These are phyloP conservation scores for Arabidopsis thaliana DNA, from an alignment of 345 rosid species.

Conservation along the genomic window DNA sequence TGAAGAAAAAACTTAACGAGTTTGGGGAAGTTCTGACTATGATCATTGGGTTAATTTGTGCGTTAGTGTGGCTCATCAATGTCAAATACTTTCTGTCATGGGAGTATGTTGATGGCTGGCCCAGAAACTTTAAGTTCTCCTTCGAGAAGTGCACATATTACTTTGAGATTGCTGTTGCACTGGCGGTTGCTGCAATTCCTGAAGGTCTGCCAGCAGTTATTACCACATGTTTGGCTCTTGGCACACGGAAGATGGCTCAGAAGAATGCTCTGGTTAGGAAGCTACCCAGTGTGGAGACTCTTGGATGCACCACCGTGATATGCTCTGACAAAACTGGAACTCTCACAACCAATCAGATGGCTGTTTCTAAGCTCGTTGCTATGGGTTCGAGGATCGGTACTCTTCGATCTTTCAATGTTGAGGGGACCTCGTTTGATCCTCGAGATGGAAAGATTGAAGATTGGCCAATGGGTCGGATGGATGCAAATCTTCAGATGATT, in stretches of 20 bases:
- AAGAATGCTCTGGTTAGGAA: conserved; percentile 93
- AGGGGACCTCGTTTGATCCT: conserved; percentile 84
- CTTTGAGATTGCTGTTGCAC: conserved; percentile 96
- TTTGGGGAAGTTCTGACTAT: conserved; percentile 82
- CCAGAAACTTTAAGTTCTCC: conserved; percentile 81
- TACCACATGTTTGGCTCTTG: conserved; percentile 92
- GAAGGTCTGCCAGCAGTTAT: conserved; percentile 97
- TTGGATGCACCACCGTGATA: conserved; percentile 91
- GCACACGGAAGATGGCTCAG: conserved; percentile 97
- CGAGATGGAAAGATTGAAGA: conserved; percentile 75
- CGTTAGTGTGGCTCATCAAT: conserved; percentile 90
- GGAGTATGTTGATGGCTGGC: conserved; percentile 95
- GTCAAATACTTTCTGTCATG: conserved; percentile 91
- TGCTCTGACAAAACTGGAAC: conserved; percentile 97
- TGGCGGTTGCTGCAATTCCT: conserved; percentile 97
- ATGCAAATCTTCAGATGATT: conserved; percentile 84
- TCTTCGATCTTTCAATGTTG: conserved; percentile 74
- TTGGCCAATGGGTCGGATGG: conserved; percentile 77
- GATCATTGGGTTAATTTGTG: conserved; percentile 86
- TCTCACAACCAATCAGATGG: conserved; percentile 92
- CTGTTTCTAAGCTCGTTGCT: conserved; percentile 79
- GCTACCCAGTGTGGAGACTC: conserved; percentile 94
- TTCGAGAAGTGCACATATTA: conserved; percentile 99
- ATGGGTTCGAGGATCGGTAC: conserved; percentile 71
- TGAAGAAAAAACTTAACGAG: conserved; percentile 91